Conservation (phyloP, 345 rosid species). For the Hibiscus mutabilis region DNA sequence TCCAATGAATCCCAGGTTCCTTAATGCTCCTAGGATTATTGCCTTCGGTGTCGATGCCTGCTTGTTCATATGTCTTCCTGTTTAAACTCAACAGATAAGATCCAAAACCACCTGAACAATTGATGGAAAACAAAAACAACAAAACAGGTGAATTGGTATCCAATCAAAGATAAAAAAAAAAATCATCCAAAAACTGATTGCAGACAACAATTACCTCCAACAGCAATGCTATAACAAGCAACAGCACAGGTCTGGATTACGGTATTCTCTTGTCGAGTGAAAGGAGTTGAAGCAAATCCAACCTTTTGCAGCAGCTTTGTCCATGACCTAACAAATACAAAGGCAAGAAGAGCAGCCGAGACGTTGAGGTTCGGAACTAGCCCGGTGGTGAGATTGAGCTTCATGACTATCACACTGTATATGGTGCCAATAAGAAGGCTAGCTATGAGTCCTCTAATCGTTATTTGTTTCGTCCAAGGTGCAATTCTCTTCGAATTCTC, state of each 20-base stretch:
- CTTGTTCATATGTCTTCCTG: neutral
- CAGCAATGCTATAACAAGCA: slow-evolving; percentile 86
- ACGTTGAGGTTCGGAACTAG: slow-evolving; percentile 92
- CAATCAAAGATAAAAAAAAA: neutral
- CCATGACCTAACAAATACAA: slow-evolving; percentile 70
- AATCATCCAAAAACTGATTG: neutral
- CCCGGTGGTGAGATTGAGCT: slow-evolving; percentile 88
- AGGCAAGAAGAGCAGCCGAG: slow-evolving; percentile 87
- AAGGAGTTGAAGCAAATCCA: slow-evolving; percentile 60
- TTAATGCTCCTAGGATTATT: slow-evolving; percentile 58
- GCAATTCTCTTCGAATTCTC: slow-evolving; percentile 43
- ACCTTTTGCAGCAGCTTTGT: slow-evolving; percentile 69
- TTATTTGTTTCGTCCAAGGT: slow-evolving; percentile 83
- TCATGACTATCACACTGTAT: slow-evolving; percentile 82
- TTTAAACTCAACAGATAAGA: neutral
- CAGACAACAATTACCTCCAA: slow-evolving; percentile 49
- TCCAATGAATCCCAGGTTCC: slow-evolving; percentile 90
- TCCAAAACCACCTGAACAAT: neutral
- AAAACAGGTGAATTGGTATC: neutral
- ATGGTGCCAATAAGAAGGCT: slow-evolving; percentile 65
- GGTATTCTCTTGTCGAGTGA: slow-evolving; percentile 90
- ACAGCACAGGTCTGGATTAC: slow-evolving; percentile 89
- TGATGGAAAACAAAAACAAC: neutral
- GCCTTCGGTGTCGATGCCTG: neutral
- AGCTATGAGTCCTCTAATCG: slow-evolving; percentile 62